These are phyloP conservation scores for Aurantiochytrium sp. DNA, from an alignment of 108 stramenopile species.

Conservation along the genomic window DNA sequence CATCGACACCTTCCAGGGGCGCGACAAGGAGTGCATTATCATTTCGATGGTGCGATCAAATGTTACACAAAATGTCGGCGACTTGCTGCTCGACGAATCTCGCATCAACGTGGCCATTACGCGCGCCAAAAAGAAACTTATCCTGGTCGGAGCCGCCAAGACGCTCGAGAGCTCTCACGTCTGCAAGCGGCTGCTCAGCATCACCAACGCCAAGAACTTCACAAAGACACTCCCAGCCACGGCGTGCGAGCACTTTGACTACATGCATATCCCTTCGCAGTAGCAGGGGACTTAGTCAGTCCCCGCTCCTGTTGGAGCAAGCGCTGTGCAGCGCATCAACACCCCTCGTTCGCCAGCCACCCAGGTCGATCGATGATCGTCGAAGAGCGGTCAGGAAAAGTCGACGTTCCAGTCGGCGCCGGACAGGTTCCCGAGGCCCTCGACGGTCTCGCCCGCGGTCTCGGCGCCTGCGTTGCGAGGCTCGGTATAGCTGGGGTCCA, in stretches of 20 bases:
- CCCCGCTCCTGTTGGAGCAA: too few relatives aligned
- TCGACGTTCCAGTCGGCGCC: background rate
- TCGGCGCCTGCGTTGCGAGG: background rate
- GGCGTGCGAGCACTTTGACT: too few relatives aligned
- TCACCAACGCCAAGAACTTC: too few relatives aligned
- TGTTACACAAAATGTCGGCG: constrained; percentile 67
- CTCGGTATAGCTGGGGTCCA: background rate
- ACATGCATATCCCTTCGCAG: too few relatives aligned
- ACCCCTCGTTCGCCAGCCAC: too few relatives aligned
- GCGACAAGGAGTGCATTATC: constrained; percentile 77
- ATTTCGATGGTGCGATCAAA: constrained; percentile 68
- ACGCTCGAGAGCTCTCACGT: background rate
- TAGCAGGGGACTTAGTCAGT: too few relatives aligned
- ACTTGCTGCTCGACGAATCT: constrained; percentile 69
- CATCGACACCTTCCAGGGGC: constrained; percentile 82
- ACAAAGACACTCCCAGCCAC: too few relatives aligned
- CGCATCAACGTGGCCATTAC: constrained; percentile 83
- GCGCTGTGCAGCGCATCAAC: too few relatives aligned
- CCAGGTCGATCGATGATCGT: too few relatives aligned
- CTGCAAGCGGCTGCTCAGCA: too few relatives aligned
- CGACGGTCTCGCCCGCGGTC: background rate
- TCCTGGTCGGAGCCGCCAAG: constrained; percentile 65
- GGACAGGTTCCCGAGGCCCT: background rate
- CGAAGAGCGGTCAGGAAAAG: background rate
- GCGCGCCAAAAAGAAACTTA: constrained; percentile 77